Evolutionary conservation across 2,329 filamentous ascomycete species (phyloP).

Genomic region (Teratosphaeria zuluensis): DNA sequence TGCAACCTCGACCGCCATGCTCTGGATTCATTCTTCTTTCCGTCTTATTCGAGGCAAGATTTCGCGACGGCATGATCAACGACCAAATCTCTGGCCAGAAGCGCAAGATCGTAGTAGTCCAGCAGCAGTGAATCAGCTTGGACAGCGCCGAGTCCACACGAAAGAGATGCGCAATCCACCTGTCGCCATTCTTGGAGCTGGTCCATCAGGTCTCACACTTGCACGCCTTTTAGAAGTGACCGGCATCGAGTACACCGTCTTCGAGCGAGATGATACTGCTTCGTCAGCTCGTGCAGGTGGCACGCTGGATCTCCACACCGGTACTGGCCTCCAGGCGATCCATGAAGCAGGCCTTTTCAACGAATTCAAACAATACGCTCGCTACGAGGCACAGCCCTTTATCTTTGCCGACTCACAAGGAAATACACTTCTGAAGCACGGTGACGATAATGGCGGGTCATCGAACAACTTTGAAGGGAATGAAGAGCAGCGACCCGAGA

Average conservation of each 20-base stretch:
- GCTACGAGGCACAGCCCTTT: slow-evolving; percentile 17
- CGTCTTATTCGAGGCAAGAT: no score
- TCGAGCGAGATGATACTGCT: slow-evolving; percentile 16
- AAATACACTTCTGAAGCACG: slow-evolving; percentile 2
- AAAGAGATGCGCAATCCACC: no score
- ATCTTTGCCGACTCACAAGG: slow-evolving; percentile 13
- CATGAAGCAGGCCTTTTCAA: slow-evolving; percentile 21
- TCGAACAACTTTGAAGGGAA: slow-evolving; percentile 2
- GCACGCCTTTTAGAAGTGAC: slow-evolving; percentile 17
- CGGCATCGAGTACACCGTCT: slow-evolving; percentile 18
- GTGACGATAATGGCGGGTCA: no score
- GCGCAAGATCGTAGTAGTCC: no score
- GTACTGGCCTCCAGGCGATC: slow-evolving; percentile 21
- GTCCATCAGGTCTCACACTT: slow-evolving; percentile 15
- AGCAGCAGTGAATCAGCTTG: no score
- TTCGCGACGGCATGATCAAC: no score
- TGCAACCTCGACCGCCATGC: no score
- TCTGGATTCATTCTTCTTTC: no score
- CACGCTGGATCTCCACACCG: slow-evolving; percentile 23
- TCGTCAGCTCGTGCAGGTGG: slow-evolving; percentile 13
- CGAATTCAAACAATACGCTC: slow-evolving; percentile 18
- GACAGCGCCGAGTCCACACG: no score
- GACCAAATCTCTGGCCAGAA: no score
- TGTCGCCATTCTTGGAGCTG: neutral
- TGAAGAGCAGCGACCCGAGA: slow-evolving; percentile 29